These are phyloP conservation scores for Kentomonas sorsogonicus DNA, from an alignment of 208 protist species.

Conservation along the genomic window DNA sequence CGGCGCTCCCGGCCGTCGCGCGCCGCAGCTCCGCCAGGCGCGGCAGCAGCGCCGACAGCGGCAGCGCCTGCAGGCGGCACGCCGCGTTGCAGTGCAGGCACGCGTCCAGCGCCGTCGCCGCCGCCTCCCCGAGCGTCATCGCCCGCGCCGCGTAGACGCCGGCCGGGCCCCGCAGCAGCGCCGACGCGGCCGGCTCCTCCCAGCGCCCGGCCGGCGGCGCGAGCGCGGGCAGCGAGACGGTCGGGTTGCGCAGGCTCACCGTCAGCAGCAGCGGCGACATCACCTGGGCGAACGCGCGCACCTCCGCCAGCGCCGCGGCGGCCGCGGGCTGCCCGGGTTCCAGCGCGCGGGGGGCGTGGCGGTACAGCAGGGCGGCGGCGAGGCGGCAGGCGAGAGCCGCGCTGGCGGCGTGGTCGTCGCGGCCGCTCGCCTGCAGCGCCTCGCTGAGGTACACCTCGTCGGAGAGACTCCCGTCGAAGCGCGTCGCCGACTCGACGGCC, in stretches of 20 bases:
- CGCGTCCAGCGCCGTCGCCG: slow-evolving; percentile 55
- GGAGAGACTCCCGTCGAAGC: slow-evolving; percentile 48
- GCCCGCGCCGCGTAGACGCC: slow-evolving; percentile 51
- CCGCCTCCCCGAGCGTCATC: slow-evolving; percentile 71
- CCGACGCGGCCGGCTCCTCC: slow-evolving; percentile 40
- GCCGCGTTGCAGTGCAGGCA: slow-evolving; percentile 32
- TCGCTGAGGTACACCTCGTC: slow-evolving; percentile 76
- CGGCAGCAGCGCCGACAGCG: slow-evolving; percentile 39
- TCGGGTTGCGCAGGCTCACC: slow-evolving; percentile 65
- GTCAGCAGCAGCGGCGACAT: slow-evolving; percentile 53
- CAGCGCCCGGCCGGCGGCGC: slow-evolving; percentile 20
- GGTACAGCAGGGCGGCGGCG: slow-evolving; percentile 38
- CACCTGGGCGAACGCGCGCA: slow-evolving; percentile 18
- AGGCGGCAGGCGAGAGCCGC: slow-evolving; percentile 64
- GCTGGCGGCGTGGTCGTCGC: slow-evolving; percentile 46
- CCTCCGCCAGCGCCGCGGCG: slow-evolving; percentile 16
- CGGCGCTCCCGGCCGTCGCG: slow-evolving; percentile 52
- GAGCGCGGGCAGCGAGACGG: too few relatives aligned
- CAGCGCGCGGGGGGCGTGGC: slow-evolving; percentile 8
- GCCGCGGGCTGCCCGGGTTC: neutral
- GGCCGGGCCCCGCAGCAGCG: slow-evolving; percentile 42
- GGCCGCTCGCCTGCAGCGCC: slow-evolving; percentile 30
- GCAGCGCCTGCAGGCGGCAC: slow-evolving; percentile 19
- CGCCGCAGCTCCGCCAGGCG: slow-evolving; percentile 36
- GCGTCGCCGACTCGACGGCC: slow-evolving; percentile 34